Evolutionary conservation across 768 basidiomycete species (phyloP), one percentile per base, ranked within the genome.

Genomic region (Kwoniella pini): DNA sequence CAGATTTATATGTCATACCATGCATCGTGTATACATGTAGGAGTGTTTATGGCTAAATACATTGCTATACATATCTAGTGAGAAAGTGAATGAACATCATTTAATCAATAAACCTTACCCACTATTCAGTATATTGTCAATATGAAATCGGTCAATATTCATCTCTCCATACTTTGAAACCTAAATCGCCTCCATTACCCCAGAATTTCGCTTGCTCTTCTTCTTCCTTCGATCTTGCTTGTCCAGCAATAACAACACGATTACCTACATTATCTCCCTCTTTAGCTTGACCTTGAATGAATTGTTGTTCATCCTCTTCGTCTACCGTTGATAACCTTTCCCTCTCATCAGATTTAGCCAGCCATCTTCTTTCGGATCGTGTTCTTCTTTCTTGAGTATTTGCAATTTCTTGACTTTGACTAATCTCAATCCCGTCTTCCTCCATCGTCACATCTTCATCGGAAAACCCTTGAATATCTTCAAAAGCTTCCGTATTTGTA

Each of bases 161-260:
- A 57, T 72, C 70, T 52, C 67, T 33, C 70, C 70, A 72, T 1
- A 69, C 52, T 22, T 15, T 55, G 39, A 72, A 72, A 0, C 65
- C 67, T 6, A 63, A 24, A 27, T 64, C 57, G 15, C 70, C 68
- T 21, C 63, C 70, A 30, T 50, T 36, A 9, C 26, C 57, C 42
- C 67, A 70, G 49, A 66, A 70, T 58, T 46, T 43, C 12, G 60
- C 57, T 13, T 51, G 51, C 22, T 44, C 56, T 42, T 30, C 31
- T 31, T 62, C 45, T 19, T 36, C 3, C 21, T 30, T 19, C 39
- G 13, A 11, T 15, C 42, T 42, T 30, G 13, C n/a, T n/a, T n/a
- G n/a, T n/a, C n/a, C n/a, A n/a, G n/a, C n/a, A n/a, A n/a, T n/a
- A n/a, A n/a, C n/a, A n/a, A n/a, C n/a, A n/a, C n/a, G n/a, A n/a